phyloP scores from a whole-genome alignment of 257 asterid species.

The Solanum pinnatisectum region DNA sequence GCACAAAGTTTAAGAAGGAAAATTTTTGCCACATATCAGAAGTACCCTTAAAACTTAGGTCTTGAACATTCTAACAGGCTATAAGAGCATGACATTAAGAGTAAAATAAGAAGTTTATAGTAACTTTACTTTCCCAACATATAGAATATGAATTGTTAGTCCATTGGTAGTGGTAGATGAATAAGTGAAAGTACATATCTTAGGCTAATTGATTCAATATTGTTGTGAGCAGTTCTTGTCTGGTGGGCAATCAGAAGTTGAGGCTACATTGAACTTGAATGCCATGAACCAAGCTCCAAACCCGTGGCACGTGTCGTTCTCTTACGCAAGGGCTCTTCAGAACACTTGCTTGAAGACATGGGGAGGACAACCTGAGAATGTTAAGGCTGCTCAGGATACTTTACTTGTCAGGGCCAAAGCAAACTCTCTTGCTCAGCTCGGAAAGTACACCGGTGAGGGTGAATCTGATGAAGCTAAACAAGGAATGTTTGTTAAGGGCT shows the following conservation, averaged over 20 bases:
- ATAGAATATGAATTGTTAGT: not conserved
- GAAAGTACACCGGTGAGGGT: constrained; percentile 65
- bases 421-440: constrained; percentile 76
- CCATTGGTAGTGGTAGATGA: not conserved
- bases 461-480: constrained; percentile 75
- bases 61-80: not conserved
- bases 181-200: not conserved
- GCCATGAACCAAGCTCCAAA: constrained; percentile 79
- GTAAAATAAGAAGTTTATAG: not conserved
- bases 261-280: constrained; percentile 67
- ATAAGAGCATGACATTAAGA: not conserved
- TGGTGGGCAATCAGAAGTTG: constrained; percentile 81
- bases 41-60: not conserved
- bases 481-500: constrained; percentile 70
- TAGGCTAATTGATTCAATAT: not conserved
- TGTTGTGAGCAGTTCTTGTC: constrained; percentile 49
- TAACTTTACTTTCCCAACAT: not conserved
- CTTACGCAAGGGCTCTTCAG: constrained; percentile 72
- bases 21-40: not conserved
- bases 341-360: constrained; percentile 75
- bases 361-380: constrained; percentile 65
- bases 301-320: constrained; percentile 81
- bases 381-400: constrained; percentile 53
- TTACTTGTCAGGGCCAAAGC: constrained; percentile 59
- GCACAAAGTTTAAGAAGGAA: not conserved